phyloP scores from a whole-genome alignment of 257 asterid species.

The Plectranthus barbatus region DNA sequence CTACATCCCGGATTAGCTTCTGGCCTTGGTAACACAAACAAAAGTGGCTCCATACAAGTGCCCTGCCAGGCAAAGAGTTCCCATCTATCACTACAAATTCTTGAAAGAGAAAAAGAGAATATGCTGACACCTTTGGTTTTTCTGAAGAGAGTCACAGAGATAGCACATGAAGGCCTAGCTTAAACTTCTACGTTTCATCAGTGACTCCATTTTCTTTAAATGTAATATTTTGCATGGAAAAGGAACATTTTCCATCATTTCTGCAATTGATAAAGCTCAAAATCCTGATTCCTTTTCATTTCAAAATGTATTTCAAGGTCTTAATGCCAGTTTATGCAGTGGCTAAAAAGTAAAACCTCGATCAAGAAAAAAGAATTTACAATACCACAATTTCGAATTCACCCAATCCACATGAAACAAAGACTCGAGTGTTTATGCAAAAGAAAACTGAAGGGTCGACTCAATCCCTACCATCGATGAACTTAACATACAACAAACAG shows the following conservation, averaged over 20 bases:
- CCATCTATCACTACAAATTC: neutral
- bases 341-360: neutral
- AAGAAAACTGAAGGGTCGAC: neutral
- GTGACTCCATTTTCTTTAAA: neutral
- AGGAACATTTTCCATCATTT: neutral
- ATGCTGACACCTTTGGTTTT: neutral
- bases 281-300: neutral
- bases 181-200: neutral
- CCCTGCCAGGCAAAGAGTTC: slow-evolving; percentile 22
- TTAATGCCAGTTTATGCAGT: neutral
- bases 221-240: neutral
- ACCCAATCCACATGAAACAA: neutral
- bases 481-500: neutral
- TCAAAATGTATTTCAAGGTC: neutral
- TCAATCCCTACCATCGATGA: neutral
- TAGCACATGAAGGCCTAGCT: neutral
- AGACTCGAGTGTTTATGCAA: neutral
- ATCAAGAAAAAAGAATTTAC: neutral
- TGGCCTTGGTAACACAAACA: slow-evolving; percentile 39
- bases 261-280: neutral
- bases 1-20: slow-evolving; percentile 33
- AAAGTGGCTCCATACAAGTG: slow-evolving; percentile 63
- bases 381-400: neutral
- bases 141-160: neutral
- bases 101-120: neutral